Evolutionary conservation across 2,329 filamentous ascomycete species (phyloP).

Genomic region (Phialemoniopsis sp.): DNA sequence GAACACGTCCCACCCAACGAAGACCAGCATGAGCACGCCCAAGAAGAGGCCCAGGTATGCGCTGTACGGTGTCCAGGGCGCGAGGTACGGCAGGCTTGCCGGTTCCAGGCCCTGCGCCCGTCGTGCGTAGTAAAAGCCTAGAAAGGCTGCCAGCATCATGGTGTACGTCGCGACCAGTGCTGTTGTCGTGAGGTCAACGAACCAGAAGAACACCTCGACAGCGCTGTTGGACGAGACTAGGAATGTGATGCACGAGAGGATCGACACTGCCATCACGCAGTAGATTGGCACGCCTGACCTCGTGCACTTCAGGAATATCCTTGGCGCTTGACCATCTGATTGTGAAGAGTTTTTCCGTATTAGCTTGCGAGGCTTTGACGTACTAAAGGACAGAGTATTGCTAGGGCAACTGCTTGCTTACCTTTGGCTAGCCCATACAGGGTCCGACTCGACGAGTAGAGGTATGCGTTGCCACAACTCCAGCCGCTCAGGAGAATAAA

Average conservation of each 20-base stretch:
- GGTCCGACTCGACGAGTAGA: slow-evolving; percentile 40
- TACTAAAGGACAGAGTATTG: not conserved
- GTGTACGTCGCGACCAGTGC: slow-evolving; percentile 34
- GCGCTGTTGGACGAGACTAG: slow-evolving; percentile 22
- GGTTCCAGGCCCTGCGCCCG: slow-evolving; percentile 37
- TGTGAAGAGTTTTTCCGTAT: not conserved
- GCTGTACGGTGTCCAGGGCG: slow-evolving; percentile 43
- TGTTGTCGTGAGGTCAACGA: slow-evolving; percentile 21
- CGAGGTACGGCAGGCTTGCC: slow-evolving; percentile 41
- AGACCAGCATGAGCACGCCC: slow-evolving; percentile 39
- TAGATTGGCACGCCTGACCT: slow-evolving; percentile 34
- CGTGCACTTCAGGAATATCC: slow-evolving; percentile 28
- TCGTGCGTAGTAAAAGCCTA: slow-evolving; percentile 44
- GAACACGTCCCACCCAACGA: slow-evolving; percentile 50
- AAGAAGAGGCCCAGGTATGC: slow-evolving; percentile 42
- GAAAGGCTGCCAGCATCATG: slow-evolving; percentile 34
- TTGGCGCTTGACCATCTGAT: slow-evolving; percentile 38
- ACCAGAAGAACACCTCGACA: slow-evolving; percentile 27
- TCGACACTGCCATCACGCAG: slow-evolving; percentile 17
- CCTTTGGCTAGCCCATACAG: slow-evolving; percentile 37
- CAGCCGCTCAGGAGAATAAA: slow-evolving; percentile 23
- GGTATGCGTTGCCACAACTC: slow-evolving; percentile 43
- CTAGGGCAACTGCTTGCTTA: slow-evolving; percentile 2
- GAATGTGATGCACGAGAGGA: slow-evolving; percentile 24
- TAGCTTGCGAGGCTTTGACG: not conserved